Percentiles rank a stretch among this genome's conserved stretches.
These are phyloP conservation scores for Annulohypoxylon truncatum DNA, from an alignment of 2,329 filamentous ascomycete genomes.

Conservation along the genomic window DNA sequence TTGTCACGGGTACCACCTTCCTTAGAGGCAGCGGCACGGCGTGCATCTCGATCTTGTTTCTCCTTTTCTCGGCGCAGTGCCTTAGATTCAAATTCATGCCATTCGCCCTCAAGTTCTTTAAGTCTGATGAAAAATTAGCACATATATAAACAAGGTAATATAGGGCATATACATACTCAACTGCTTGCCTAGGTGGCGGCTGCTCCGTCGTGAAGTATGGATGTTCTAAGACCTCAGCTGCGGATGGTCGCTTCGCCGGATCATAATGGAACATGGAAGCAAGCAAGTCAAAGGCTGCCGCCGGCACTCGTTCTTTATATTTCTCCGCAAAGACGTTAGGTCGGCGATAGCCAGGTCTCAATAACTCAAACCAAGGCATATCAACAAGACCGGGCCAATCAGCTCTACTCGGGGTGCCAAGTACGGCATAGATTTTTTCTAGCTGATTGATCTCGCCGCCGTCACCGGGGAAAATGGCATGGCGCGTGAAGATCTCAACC, in stretches of 20 bases:
- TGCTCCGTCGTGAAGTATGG: conserved; percentile 89
- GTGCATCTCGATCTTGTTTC: conserved; percentile 67
- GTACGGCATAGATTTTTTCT: conserved; percentile 93
- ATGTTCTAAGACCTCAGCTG: conserved; percentile 85
- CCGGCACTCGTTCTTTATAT: conserved; percentile 81
- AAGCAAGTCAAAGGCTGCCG: conserved; percentile 85
- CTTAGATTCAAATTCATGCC: conserved; percentile 99
- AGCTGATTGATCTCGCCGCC: conserved; percentile 96
- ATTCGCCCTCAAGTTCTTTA: conserved; percentile 86
- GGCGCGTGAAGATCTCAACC: conserved; percentile 93
- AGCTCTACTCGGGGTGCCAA: conserved; percentile 85
- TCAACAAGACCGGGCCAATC: conserved; percentile 93
- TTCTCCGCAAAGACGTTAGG: conserved; percentile 83
- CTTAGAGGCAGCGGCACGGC: conserved; percentile 57
- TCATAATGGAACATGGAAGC: conserved; percentile 90
- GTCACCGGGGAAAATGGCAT: conserved; percentile 94
- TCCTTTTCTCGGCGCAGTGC: conserved; percentile 91
- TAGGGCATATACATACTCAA: conserved; percentile 72
- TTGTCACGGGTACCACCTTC: conserved; percentile 51
- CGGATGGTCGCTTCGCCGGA: conserved; percentile 83
- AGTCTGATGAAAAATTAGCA: conserved; percentile 63
- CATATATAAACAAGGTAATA: conserved; percentile 48
- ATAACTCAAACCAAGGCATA: conserved; percentile 96
- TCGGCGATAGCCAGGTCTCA: conserved; percentile 80
- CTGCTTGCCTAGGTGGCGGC: conserved; percentile 79